phyloP scores from a whole-genome alignment of 345 rosid genomes.

The Eucalyptus polybractea region DNA sequence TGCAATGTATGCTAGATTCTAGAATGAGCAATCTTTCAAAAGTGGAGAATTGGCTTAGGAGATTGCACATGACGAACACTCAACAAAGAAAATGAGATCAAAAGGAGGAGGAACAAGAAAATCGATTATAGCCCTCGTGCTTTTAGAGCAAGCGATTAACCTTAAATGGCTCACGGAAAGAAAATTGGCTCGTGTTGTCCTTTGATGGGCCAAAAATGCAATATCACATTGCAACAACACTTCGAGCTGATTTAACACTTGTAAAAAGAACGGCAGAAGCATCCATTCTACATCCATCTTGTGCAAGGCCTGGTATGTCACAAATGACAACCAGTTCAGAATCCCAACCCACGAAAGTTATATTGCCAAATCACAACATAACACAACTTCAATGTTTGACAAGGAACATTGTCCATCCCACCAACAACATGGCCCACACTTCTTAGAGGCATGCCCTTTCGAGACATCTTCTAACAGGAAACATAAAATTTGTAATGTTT shows the following conservation, averaged over 20 bases:
- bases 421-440: not conserved
- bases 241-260: slow-evolving; percentile 68
- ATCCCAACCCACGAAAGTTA: not conserved
- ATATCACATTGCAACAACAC: slow-evolving; percentile 21
- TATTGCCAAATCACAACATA: not conserved
- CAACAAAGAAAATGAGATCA: not conserved
- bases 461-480: not conserved
- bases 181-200: not conserved
- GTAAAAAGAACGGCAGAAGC: slow-evolving; percentile 80
- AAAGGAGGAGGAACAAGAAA: not conserved
- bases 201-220: not conserved
- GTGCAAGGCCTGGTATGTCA: slow-evolving; percentile 51
- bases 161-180: not conserved
- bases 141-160: not conserved
- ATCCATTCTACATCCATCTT: slow-evolving; percentile 77
- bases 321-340: not conserved
- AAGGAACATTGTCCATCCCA: not conserved
- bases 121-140: too few species aligned
- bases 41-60: not conserved
- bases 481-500: not conserved
- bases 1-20: not conserved
- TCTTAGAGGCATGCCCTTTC: not conserved
- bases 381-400: not conserved
- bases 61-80: not conserved
- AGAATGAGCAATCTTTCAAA: not conserved